A percentile compares a stretch with the other conserved stretches of the same genome.
These are phyloP conservation scores for Calocybe indica DNA, from an alignment of 768 basidiomycete genomes.

Conservation along the genomic window DNA sequence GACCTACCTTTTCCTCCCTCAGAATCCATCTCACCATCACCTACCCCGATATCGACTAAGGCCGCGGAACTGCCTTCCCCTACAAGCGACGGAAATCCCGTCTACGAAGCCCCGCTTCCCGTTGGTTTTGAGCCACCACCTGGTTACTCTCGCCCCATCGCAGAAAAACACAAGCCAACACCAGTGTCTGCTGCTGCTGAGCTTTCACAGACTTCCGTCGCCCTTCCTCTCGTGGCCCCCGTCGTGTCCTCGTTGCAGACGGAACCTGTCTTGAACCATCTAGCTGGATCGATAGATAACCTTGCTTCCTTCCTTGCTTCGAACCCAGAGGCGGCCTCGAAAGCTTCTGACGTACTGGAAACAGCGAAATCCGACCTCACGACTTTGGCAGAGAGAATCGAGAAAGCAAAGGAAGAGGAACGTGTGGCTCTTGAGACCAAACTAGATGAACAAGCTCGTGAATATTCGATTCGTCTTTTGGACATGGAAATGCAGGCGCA, in stretches of 20 bases:
- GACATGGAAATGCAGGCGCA: constrained; percentile 83
- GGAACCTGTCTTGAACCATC: constrained; percentile 90
- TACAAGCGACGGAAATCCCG: constrained; percentile 21
- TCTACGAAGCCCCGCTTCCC: constrained; percentile 76
- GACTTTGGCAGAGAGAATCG: constrained; percentile 69
- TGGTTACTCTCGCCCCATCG: constrained; percentile 65
- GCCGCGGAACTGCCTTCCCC: constrained; percentile 4
- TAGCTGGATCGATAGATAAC: constrained; percentile 89
- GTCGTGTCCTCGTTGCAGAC: constrained; percentile 62
- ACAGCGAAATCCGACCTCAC: constrained; percentile 79
- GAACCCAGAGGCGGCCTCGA: constrained; percentile 59
- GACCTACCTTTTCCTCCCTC: constrained; percentile 18
- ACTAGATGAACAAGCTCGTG: constrained; percentile 78
- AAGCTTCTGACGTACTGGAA: constrained; percentile 72
- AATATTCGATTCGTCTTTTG: constrained; percentile 76
- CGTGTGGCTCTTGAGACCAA: constrained; percentile 51
- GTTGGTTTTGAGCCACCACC: constrained; percentile 93
- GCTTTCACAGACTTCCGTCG: constrained; percentile 17
- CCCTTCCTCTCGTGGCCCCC: constrained; percentile 78
- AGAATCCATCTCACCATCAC: constrained; percentile 12
- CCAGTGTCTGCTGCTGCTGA: constrained; percentile 18
- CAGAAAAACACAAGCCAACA: constrained; percentile 29
- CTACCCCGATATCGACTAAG: constrained; percentile 6
- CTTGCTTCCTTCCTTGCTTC: constrained; percentile 79
- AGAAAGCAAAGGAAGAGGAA: constrained; percentile 77